phyloP scores from a whole-genome alignment of 2,329 filamentous ascomycete genomes.

The Botrytis fabae region DNA sequence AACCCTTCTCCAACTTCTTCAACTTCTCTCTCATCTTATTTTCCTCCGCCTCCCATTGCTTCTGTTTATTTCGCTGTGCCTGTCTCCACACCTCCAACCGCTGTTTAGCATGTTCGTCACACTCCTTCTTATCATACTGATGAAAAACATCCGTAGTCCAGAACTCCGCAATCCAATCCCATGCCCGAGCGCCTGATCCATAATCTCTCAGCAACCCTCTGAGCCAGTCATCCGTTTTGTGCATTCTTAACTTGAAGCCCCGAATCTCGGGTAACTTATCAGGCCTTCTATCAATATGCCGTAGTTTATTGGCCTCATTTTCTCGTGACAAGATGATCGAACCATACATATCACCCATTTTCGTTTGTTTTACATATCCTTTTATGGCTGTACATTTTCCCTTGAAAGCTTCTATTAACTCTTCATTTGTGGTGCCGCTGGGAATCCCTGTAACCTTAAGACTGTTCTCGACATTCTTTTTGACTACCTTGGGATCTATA shows the following conservation, averaged over 20 bases:
- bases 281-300: background rate
- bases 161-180: slow-evolving; percentile 19
- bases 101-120: background rate
- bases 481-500: slow-evolving; percentile 1
- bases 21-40: background rate
- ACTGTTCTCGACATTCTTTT: slow-evolving; percentile 6
- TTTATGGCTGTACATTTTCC: slow-evolving; percentile 12
- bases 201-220: background rate
- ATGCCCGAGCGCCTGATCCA: background rate
- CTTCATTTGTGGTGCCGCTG: background rate
- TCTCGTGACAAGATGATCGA: background rate
- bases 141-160: slow-evolving; percentile 21
- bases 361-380: background rate
- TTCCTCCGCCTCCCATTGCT: background rate
- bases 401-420: slow-evolving; percentile 9
- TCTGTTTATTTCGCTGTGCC: background rate
- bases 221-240: background rate
- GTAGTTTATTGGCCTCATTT: slow-evolving; percentile 5
- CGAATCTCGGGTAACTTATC: background rate
- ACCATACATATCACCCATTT: background rate
- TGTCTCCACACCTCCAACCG: background rate
- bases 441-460: background rate
- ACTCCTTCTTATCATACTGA: background rate
- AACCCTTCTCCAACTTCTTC: background rate
- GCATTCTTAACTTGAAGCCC: background rate